Base-by-base conservation (phyloP, 768 basidiomycete species). In the Leccinellum rugosiceps region DNA sequence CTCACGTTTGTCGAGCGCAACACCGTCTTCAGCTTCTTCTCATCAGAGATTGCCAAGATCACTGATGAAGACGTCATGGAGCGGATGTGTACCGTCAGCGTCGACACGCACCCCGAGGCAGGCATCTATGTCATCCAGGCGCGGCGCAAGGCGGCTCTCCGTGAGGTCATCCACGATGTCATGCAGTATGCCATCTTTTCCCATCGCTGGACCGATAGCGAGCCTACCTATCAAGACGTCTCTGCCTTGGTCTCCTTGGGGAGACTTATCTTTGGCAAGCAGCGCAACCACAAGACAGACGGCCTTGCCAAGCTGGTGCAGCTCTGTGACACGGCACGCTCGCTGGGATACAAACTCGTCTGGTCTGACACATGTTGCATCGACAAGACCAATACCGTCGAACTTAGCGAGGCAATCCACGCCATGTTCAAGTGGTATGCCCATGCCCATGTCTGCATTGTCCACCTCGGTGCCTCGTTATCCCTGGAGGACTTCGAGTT, bases 341-440 rank as follows among this genome's bases (percentile, higher is more conserved):
- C 45, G 6, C 38, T 63, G 3, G 65, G 64, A 11, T 65, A 66
- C 35, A 62, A 48, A 15, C 30, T 65, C 10, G 64, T 63, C 56
- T 71, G 71, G 71, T 69, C 65, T 3, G 71, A 74, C 31, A 66
- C 71, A 0, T 72, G 68, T 19, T 74, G 71, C 53, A 69, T 74
- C 34, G 65, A 72, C 55, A 64, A 66, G 53, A 49, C 46, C 26
- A 66, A 67, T 44, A 25, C 56, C 3, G 26, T 57, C 3, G 71
- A 74, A 28, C 67, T 74, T n/a, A 58, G 60, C 14, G 72, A 74
- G 52, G 68, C 72, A 1, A 64, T 72, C 21, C 62, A 62, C 17
- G 68, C 72, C 25, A 74, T 74, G 67, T 74, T 62, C 62, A 63
- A 55, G 53, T 72, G 72, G 71, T 74, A 74, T 35, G 53, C 64